Evolutionary conservation across 768 basidiomycete species (phyloP).

Genomic region (Fomitopsis serialis): DNA sequence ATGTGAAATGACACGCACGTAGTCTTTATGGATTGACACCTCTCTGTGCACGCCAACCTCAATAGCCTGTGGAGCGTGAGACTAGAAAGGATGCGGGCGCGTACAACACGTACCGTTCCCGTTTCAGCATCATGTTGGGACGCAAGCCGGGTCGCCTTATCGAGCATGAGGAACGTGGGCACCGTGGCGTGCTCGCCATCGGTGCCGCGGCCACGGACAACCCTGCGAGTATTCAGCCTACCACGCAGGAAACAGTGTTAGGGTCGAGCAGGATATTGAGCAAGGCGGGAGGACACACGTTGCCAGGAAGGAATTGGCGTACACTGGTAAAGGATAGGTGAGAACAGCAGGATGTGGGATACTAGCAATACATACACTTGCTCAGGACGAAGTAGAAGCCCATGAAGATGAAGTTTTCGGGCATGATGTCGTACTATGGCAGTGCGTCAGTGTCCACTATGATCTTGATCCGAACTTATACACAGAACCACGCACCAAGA

Average conservation of each 20-base stretch:
- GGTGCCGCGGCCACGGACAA: constrained; percentile 48
- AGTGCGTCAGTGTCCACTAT: neutral
- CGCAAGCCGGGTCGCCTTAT: constrained; percentile 18
- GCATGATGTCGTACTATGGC: constrained; percentile 50
- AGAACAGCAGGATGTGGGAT: neutral
- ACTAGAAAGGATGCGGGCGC: too few species aligned
- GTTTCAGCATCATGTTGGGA: constrained; percentile 8
- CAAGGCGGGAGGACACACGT: constrained; percentile 37
- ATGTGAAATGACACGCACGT: neutral
- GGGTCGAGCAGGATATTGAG: neutral
- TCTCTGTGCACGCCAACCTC: constrained; percentile 2
- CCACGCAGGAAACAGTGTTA: neutral
- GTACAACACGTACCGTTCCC: constrained; percentile 2
- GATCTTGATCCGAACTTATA: neutral
- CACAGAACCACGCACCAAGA: constrained; percentile 40
- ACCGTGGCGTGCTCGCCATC: constrained; percentile 31
- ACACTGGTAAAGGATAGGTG: constrained; percentile 33
- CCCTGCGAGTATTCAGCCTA: constrained; percentile 58
- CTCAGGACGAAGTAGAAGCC: constrained; percentile 59
- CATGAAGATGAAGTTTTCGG: constrained; percentile 53
- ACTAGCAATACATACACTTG: constrained; percentile 45
- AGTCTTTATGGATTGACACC: neutral
- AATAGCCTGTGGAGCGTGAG: neutral
- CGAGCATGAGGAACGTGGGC: constrained; percentile 25
- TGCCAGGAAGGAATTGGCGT: constrained; percentile 60